Percentiles rank a stretch among this genome's conserved stretches.
Conservation (phyloP, 1,284 basidiomycete genomes). For the Athelia psychrophila region DNA sequence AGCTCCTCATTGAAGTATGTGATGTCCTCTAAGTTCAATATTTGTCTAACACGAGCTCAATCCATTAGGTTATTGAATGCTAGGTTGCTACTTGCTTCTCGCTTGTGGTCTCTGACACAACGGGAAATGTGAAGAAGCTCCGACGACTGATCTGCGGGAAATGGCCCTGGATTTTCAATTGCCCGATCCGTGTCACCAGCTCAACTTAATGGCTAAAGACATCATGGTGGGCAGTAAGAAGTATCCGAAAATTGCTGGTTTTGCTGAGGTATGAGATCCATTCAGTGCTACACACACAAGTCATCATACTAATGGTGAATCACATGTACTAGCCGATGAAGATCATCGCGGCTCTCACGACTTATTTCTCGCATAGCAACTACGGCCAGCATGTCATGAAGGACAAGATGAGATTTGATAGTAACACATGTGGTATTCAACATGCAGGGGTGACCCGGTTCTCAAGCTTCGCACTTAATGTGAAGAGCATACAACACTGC, state of each 20-base stretch:
- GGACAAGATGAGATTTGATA: neutral
- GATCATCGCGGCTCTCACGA: neutral
- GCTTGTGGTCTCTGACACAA: constrained; percentile 1
- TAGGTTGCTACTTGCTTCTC: neutral
- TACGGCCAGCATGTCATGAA: neutral
- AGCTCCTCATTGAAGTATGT: neutral
- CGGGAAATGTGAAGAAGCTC: neutral
- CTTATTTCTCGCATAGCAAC: neutral
- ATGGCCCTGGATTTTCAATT: neutral
- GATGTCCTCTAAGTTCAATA: constrained; percentile 1
- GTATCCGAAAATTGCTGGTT: neutral
- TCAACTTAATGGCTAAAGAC: neutral
- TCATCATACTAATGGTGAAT: neutral
- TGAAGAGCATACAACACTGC: neutral
- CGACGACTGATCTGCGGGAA: neutral
- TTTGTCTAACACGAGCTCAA: too few species aligned
- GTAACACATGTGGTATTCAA: neutral
- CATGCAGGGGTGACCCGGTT: neutral
- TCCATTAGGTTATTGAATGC: too few species aligned
- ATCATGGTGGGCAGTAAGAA: neutral
- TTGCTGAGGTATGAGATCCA: neutral
- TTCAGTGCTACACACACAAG: neutral
- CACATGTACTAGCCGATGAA: neutral
- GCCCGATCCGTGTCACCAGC: constrained; percentile 1
- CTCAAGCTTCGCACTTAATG: neutral